Base-by-base conservation (phyloP, 2,329 filamentous ascomycete species). In the Trematosphaeria pertusa region DNA sequence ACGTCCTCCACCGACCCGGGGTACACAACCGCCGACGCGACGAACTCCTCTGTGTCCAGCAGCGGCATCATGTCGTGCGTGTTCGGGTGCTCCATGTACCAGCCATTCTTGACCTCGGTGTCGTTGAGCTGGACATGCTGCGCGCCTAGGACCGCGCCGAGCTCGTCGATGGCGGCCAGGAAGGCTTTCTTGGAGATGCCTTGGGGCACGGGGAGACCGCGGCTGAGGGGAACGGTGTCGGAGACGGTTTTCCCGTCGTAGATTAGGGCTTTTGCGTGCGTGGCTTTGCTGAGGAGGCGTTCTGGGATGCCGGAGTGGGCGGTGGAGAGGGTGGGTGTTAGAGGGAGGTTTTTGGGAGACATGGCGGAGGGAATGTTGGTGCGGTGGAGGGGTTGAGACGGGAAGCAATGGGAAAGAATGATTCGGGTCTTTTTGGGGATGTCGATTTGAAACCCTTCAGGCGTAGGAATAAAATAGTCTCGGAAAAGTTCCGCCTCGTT, bases 1-100 rank as follows among this genome's bases (percentile, higher is more conserved):
- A 72, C 69, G 14, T 73, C 69, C 5, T 70, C 69, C 0, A 73
- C 75, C 3, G 61, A 71, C 14, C 72, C 71, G 8, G 77, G 76
- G 40, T 74, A 78, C 3, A 74, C 72, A 4, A 76, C 67, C 4
- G 76, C 77, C 24, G 71, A 73, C 33, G 69, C 72, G 21, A 76
- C 67, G 26, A 78, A 69, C 17, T 73, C 68, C 43, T 78, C 75
- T 41, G 73, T 70, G 33, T 74, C 71, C 32, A 71, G 61, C 3
- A 76, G 61, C 43, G 75, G 71, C 52, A 73, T 75, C 24, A 73
- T 70, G 50, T 77, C 75, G 50, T 77, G 75, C 12, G 57, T 61
- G 28, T 56, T 56, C 2, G 55, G 56, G 22, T 55, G 55, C 26
- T 61, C 53, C 58, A 61, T 61, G 40, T 61, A 61, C 58, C 58